Evolutionary conservation across 805 yeast genomes (phyloP).

Genomic region (Lachancea cidri): DNA sequence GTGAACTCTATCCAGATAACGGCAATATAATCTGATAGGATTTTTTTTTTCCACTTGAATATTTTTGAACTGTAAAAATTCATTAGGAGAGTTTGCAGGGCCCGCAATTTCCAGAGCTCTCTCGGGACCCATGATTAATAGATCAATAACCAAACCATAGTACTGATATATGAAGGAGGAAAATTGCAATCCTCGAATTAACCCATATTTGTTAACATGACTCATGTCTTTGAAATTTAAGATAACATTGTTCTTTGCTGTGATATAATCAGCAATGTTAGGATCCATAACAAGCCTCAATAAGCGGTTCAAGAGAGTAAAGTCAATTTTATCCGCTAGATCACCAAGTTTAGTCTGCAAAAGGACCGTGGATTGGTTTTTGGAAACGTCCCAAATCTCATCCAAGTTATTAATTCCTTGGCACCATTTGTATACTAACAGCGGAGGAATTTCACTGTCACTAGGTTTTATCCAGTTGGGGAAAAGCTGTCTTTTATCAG

Average conservation of each 20-base stretch:
- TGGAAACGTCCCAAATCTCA: constrained; percentile 69
- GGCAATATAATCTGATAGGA: constrained; percentile 75
- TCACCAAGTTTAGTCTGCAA: constrained; percentile 69
- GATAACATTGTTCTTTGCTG: constrained; percentile 82
- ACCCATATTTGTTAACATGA: constrained; percentile 83
- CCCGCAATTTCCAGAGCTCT: constrained; percentile 89
- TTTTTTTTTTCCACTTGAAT: constrained; percentile 53
- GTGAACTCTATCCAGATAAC: constrained; percentile 80
- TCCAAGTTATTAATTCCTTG: constrained; percentile 80
- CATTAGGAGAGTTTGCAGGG: constrained; percentile 61
- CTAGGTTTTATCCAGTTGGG: constrained; percentile 97
- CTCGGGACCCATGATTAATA: constrained; percentile 76
- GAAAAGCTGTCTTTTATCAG: constrained; percentile 77
- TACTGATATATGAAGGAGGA: constrained; percentile 86
- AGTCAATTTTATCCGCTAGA: constrained; percentile 79
- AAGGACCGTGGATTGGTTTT: constrained; percentile 79
- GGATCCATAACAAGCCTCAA: constrained; percentile 80
- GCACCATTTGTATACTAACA: constrained; percentile 89
- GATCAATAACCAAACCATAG: constrained; percentile 81
- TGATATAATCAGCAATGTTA: constrained; percentile 88
- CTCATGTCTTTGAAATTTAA: constrained; percentile 91
- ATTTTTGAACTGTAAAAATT: constrained; percentile 67
- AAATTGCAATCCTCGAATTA: constrained; percentile 84
- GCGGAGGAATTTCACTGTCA: constrained; percentile 89
- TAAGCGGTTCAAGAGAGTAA: constrained; percentile 78